These are phyloP conservation scores for Metschnikowia drakensbergensis DNA, from an alignment of 805 yeast species.

Conservation along the genomic window DNA sequence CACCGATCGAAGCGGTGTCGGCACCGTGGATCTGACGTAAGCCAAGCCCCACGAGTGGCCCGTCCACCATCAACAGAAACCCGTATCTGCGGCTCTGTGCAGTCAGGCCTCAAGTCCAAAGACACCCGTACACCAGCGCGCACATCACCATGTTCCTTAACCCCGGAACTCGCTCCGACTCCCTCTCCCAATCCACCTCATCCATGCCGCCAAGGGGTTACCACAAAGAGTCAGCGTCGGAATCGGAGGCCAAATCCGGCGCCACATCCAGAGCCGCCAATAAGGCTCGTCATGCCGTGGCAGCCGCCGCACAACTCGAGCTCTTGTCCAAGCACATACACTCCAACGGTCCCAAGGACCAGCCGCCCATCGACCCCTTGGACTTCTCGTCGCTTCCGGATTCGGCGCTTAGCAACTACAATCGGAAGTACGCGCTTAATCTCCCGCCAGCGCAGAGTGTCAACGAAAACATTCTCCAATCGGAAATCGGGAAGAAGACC, in stretches of 20 bases:
- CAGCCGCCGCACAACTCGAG: conserved; percentile 68
- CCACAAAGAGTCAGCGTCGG: conserved; percentile 37
- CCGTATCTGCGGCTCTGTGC: too few species aligned
- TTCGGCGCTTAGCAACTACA: conserved; percentile 65
- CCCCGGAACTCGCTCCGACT: too few species aligned
- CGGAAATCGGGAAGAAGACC: conserved; percentile 73
- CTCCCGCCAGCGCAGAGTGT: conserved; percentile 60
- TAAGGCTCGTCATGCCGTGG: conserved; percentile 56
- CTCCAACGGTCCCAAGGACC: conserved; percentile 67
- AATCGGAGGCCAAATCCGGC: conserved; percentile 25
- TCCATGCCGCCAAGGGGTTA: conserved; percentile 18
- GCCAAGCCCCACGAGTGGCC: too few species aligned
- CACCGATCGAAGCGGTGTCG: too few species aligned
- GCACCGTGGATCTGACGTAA: too few species aligned
- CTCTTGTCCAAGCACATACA: conserved; percentile 63
- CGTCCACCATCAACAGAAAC: too few species aligned
- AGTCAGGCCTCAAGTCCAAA: too few species aligned
- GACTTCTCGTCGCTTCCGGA: conserved; percentile 67
- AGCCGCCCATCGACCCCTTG: conserved; percentile 49
- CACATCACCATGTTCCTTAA: too few species aligned
- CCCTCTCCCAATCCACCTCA: not conserved
- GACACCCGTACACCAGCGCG: too few species aligned
- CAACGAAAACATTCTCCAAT: conserved; percentile 65
- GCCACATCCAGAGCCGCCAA: conserved; percentile 43
- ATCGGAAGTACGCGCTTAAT: conserved; percentile 52